phyloP scores from a whole-genome alignment of 176 grass and related monocot species.

The Carex myosuroides region DNA sequence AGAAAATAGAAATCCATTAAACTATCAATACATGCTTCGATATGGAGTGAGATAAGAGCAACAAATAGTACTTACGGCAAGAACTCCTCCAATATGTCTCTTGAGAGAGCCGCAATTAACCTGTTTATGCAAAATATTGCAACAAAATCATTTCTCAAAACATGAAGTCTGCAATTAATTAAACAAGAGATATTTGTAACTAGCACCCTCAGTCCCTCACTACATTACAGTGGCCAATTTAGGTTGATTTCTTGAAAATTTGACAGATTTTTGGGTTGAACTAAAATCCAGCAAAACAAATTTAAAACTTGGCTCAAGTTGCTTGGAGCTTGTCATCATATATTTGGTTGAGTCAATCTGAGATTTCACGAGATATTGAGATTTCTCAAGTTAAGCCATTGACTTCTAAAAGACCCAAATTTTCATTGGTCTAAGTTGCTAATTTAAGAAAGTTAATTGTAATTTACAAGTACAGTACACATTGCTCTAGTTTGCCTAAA shows the following conservation, averaged over 20 bases:
- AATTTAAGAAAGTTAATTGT: neutral
- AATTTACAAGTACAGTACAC: neutral
- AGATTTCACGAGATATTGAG: neutral
- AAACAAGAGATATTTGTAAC: neutral
- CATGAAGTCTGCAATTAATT: neutral
- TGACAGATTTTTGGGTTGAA: neutral
- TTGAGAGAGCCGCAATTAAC: slow-evolving; percentile 74
- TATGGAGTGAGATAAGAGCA: neutral
- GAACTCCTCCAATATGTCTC: slow-evolving; percentile 84
- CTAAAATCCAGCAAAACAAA: neutral
- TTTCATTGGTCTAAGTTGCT: neutral
- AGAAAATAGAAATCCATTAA: neutral
- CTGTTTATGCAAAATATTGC: slow-evolving; percentile 42
- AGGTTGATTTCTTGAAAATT: neutral
- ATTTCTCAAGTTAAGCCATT: neutral
- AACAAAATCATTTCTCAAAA: neutral
- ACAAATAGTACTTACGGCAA: slow-evolving; percentile 54
- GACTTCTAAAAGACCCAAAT: neutral
- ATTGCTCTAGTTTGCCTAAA: neutral
- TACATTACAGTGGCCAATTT: neutral
- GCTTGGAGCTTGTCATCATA: slow-evolving; percentile 26
- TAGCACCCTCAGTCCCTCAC: neutral
- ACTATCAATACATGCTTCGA: neutral
- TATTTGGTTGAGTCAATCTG: neutral
- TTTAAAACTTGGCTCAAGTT: slow-evolving; percentile 18